Evolutionary conservation across 139 green algal species (phyloP).

Genomic region (Chlorella sp.): DNA sequence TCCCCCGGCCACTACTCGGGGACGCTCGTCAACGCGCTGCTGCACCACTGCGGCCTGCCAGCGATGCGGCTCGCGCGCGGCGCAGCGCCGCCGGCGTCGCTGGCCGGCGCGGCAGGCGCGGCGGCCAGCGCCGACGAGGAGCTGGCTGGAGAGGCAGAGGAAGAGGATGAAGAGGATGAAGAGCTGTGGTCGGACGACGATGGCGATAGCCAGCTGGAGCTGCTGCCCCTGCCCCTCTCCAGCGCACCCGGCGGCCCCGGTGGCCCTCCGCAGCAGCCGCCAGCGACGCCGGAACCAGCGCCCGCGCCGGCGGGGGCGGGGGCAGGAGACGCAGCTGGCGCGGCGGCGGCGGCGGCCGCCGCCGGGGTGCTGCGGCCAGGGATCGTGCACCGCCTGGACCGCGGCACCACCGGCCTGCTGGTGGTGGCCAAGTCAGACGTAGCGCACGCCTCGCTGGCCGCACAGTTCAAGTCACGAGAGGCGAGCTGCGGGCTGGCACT

Average conservation of each 20-base stretch:
- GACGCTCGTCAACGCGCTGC: slow-evolving; percentile 97
- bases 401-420: slow-evolving; percentile 90
- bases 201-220: neutral
- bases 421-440: slow-evolving; percentile 87
- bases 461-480: slow-evolving; percentile 3
- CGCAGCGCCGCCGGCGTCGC: slow-evolving; percentile 11
- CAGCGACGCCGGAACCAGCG: no score
- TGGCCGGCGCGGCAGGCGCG: slow-evolving; percentile 4
- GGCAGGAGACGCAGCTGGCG: neutral
- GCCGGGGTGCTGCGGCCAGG: slow-evolving; percentile 75
- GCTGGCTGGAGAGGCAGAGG: slow-evolving; percentile 11
- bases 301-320: no score
- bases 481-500: no score
- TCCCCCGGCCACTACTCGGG: slow-evolving; percentile 73
- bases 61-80: slow-evolving; percentile 21
- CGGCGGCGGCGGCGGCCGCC: no score
- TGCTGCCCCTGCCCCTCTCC: neutral
- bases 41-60: slow-evolving; percentile 87
- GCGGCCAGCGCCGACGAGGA: neutral
- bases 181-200: slow-evolving; percentile 1
- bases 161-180: slow-evolving; percentile 8
- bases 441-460: slow-evolving; percentile 26
- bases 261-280: no score
- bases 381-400: slow-evolving; percentile 98
- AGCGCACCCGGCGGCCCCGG: no score